Evolutionary conservation across 1,284 basidiomycete genomes (phyloP).

Genomic region (Pseudozyma thailandica): DNA sequence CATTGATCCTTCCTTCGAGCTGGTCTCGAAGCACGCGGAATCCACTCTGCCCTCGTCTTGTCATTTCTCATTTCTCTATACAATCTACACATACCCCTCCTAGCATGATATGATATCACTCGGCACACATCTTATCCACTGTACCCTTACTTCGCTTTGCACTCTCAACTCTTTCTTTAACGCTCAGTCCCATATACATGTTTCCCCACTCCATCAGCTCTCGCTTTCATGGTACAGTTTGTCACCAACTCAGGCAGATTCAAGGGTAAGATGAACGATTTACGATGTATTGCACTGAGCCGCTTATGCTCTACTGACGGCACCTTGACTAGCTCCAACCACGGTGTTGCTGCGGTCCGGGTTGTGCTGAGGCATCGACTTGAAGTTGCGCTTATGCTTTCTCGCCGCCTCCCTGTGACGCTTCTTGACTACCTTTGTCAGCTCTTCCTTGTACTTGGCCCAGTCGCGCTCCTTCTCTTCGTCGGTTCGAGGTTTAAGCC

Average conservation of each 20-base stretch:
- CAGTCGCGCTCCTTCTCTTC: conserved; percentile 46
- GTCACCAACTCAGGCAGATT: too few relatives aligned
- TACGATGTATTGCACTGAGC: background rate
- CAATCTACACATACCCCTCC: background rate
- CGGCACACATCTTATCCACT: background rate
- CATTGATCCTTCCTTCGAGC: background rate
- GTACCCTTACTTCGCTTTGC: background rate
- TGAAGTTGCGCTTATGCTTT: conserved; percentile 43
- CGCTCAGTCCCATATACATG: too few relatives aligned
- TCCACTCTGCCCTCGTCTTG: too few relatives aligned
- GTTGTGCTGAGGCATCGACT: conserved; percentile 7
- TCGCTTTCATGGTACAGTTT: too few relatives aligned
- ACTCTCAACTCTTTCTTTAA: background rate
- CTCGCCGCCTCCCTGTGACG: conserved; percentile 61
- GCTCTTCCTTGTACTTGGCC: conserved; percentile 31
- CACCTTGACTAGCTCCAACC: background rate
- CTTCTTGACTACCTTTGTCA: conserved; percentile 58
- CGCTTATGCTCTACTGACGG: conserved; percentile 4
- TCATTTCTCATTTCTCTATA: too few relatives aligned
- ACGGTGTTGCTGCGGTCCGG: conserved; percentile 1
- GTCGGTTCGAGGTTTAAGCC: conserved; percentile 34
- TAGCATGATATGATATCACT: background rate
- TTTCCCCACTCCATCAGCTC: too few relatives aligned
- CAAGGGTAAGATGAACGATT: background rate
- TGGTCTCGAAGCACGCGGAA: background rate